phyloP scores from a whole-genome alignment of 768 basidiomycete genomes.

The Amanita jacksonii region DNA sequence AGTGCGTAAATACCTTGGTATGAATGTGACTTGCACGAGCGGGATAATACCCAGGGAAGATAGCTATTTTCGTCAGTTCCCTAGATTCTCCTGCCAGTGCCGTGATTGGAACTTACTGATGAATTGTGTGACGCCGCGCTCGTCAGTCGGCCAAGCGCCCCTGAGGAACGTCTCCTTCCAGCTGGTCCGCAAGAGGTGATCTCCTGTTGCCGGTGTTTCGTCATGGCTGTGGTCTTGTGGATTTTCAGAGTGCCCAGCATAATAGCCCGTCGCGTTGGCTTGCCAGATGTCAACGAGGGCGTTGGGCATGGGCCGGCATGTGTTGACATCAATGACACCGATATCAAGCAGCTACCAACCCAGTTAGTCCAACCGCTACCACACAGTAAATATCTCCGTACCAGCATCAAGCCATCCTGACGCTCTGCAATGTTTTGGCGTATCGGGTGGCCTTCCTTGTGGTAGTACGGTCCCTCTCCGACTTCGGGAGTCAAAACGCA shows the following conservation, averaged over 20 bases:
- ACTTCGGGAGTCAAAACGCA: conserved; percentile 45
- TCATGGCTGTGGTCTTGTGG: conserved; percentile 35
- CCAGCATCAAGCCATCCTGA: conserved; percentile 40
- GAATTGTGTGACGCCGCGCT: conserved; percentile 43
- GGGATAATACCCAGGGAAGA: conserved; percentile 49
- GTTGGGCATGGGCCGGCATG: conserved; percentile 45
- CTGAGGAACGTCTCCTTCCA: conserved; percentile 37
- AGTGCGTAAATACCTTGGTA: conserved; percentile 43
- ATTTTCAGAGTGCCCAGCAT: conserved; percentile 41
- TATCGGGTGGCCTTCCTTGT: conserved; percentile 37
- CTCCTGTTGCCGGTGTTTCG: no score
- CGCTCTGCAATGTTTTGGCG: conserved; percentile 46
- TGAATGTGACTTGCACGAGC: conserved; percentile 48
- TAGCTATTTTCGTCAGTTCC: conserved; percentile 25
- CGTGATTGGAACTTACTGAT: conserved; percentile 27
- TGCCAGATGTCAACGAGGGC: conserved; percentile 52
- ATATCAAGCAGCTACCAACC: conserved; percentile 35
- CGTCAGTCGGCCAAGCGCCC: conserved; percentile 47
- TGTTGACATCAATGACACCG: conserved; percentile 49
- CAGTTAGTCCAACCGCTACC: not conserved
- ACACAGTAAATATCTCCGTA: conserved; percentile 16
- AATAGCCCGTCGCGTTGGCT: conserved; percentile 45
- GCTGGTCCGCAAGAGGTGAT: conserved; percentile 34
- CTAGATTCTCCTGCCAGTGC: not conserved
- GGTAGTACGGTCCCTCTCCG: conserved; percentile 48